These are phyloP conservation scores for Fraxinus baroniana DNA, from an alignment of 305 asterid species.

Conservation along the genomic window DNA sequence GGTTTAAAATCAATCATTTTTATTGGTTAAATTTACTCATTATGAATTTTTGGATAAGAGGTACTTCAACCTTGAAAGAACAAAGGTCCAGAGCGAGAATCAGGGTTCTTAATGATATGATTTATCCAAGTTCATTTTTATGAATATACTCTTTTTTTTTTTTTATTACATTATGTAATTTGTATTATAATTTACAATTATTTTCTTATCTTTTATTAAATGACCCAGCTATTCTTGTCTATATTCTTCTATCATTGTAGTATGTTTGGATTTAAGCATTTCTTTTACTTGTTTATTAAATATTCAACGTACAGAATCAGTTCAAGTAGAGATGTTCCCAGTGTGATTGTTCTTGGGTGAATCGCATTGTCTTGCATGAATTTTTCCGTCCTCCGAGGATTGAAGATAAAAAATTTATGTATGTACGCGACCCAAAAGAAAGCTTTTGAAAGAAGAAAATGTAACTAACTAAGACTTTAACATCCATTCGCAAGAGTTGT, in stretches of 20 bases:
- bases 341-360: neutral
- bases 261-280: neutral
- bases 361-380: neutral
- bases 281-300: neutral
- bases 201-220: neutral
- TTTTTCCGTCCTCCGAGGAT: neutral
- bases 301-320: neutral
- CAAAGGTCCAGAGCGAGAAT: neutral
- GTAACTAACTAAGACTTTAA: neutral
- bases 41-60: neutral
- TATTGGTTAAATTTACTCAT: neutral
- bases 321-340: neutral
- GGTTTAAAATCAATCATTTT: neutral
- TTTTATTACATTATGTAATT: neutral
- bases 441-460: neutral
- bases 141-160: neutral
- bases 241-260: neutral
- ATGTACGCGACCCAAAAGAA: neutral
- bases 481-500: neutral
- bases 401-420: neutral
- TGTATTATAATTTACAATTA: neutral
- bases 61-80: neutral
- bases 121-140: neutral
- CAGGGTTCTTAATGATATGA: neutral
- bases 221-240: neutral